Base-by-base conservation (phyloP, 768 basidiomycete species). In the Sarcodon aspratus region DNA sequence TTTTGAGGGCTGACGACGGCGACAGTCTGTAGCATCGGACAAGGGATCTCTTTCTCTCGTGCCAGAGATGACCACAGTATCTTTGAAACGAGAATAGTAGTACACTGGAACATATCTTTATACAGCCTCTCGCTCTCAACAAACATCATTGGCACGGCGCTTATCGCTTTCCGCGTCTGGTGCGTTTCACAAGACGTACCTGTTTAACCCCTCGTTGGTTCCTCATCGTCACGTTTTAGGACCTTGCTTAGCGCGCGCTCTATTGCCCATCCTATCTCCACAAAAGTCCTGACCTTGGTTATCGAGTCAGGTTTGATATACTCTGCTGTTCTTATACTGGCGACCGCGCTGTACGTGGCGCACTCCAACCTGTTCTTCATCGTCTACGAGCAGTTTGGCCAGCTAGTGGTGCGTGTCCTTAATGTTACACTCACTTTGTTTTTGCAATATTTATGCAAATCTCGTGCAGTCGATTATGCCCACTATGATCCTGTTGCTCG, bases 101-200 rank as follows among this genome's bases (percentile, higher is more conserved):
- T 2, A 36, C 49, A 57, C 9, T 66, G 66, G 64, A 63, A 67
- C 50, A 63, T 64, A 34, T 60, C 64, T 12, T 50, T 67, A 15
- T 66, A 68, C 55, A 50, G 56, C 11, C 53, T 67, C 15, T 64
- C 66, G 3, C 60, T 67, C 18, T 53, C 58, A 0, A 67, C 63
- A 17, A 69, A 68, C 54, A 55, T 66, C 12, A 47, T 54, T 13
- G 60, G 63, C 32, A 66, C 65, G 5, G 45, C 53, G 9, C 58
- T 68, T 36, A 66, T 68, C 52, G 60, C 62, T 4, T 38, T 58
- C n/a, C 56, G 66, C 4, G 61, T 64, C 13, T 66, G 65, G 66
- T 66, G 46, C 36, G 57, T 27, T 27, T 27, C 9, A 4, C 37
- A 27, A 27, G 2, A 27, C 21, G 21, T 27, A 27, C 21, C 21